Evolutionary conservation across 805 yeast genomes (phyloP).

Genomic region (Kodamaea hsintzibuensis): DNA sequence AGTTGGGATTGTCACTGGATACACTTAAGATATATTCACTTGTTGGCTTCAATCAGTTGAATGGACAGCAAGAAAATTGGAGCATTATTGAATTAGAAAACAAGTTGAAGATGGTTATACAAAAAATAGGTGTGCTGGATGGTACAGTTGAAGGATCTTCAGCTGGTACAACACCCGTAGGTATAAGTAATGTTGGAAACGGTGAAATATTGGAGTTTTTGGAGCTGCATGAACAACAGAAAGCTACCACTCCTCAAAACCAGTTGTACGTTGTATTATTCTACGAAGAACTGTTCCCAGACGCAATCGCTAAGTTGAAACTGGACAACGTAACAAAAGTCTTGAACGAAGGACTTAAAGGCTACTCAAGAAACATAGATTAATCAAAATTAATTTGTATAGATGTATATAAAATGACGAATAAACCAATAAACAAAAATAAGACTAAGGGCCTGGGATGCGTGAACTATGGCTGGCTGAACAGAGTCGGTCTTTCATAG

Average conservation of each 20-base stretch:
- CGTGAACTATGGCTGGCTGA: background rate
- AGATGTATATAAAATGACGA: background rate
- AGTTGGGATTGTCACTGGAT: slow-evolving; percentile 23
- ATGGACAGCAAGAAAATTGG: slow-evolving; percentile 23
- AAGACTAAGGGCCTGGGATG: background rate
- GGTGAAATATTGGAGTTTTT: slow-evolving; percentile 7
- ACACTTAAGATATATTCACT: slow-evolving; percentile 36
- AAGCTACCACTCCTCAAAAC: background rate
- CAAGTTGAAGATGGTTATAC: slow-evolving; percentile 28
- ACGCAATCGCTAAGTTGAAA: slow-evolving; percentile 37
- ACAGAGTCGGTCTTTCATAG: background rate
- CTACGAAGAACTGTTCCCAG: slow-evolving; percentile 28
- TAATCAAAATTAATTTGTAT: background rate
- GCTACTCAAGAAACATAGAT: slow-evolving; percentile 19
- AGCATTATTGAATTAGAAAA: slow-evolving; percentile 30
- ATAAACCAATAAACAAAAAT: background rate
- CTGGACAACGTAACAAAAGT: slow-evolving; percentile 32
- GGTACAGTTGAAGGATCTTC: background rate
- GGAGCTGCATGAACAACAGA: slow-evolving; percentile 4
- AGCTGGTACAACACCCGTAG: background rate
- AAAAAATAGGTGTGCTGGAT: slow-evolving; percentile 16
- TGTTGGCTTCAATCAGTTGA: slow-evolving; percentile 32
- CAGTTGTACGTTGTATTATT: slow-evolving; percentile 33
- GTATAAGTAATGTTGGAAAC: slow-evolving; percentile 9
- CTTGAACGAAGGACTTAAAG: slow-evolving; percentile 35